A percentile compares a stretch with the other conserved stretches of the same genome.
These are phyloP conservation scores for Penicillium angulare DNA, from an alignment of 495 filamentous ascomycete genomes.

Conservation along the genomic window DNA sequence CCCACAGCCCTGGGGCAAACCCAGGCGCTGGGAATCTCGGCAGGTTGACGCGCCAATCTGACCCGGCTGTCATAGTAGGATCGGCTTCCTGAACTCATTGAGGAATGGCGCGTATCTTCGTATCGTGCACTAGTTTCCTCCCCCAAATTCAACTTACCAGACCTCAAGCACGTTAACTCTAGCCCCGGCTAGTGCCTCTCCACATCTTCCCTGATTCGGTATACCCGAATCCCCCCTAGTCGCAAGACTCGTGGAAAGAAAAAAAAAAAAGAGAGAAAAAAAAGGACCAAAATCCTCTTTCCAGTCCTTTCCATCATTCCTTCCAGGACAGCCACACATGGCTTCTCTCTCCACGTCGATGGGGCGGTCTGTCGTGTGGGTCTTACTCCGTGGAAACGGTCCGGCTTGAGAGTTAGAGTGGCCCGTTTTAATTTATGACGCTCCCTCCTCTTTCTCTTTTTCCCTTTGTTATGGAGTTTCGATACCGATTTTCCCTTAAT, in stretches of 20 bases:
- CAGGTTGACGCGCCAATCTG: conserved; percentile 17
- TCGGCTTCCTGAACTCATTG: background rate
- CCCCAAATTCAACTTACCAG: background rate
- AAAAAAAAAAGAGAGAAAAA: too few relatives aligned
- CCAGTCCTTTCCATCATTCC: background rate
- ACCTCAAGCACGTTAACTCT: background rate
- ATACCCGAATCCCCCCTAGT: too few relatives aligned
- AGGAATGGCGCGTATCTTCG: conserved; percentile 8
- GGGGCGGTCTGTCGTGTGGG: conserved; percentile 24
- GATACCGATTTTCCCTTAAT: background rate
- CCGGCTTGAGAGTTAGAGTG: conserved; percentile 14
- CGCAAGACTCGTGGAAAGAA: too few relatives aligned
- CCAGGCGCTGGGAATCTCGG: conserved; percentile 11
- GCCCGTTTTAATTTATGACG: conserved; percentile 11
- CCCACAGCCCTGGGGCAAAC: background rate
- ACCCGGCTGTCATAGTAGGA: background rate
- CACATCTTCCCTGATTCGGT: background rate
- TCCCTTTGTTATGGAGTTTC: background rate
- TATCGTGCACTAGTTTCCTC: conserved; percentile 10
- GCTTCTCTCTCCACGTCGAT: conserved; percentile 18
- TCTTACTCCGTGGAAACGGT: conserved; percentile 30
- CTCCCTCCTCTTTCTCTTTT: too few relatives aligned
- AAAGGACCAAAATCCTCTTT: background rate
- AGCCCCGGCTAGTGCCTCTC: background rate
- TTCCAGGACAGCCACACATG: background rate